A percentile compares a stretch with the other conserved stretches of the same genome.
Evolutionary conservation across 2,329 filamentous ascomycete genomes (phyloP).

Genomic region (Aspergillus neoniger): DNA sequence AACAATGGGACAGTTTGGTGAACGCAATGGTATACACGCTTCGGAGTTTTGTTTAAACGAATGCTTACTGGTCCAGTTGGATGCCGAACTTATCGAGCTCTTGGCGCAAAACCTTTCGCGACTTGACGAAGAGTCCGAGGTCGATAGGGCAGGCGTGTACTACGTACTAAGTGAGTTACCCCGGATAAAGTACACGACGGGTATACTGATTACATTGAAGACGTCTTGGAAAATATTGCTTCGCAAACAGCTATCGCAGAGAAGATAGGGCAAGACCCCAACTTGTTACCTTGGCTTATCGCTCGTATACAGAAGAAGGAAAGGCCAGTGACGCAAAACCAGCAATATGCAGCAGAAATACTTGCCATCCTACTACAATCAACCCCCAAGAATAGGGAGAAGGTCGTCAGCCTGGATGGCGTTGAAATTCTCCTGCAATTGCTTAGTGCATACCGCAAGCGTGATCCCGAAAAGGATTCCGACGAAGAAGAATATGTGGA

Average conservation of each 20-base stretch:
- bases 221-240: conserved; percentile 81
- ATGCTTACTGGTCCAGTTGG: conserved; percentile 36
- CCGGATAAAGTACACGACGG: no score
- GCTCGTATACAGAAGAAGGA: conserved; percentile 71
- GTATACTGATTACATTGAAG: conserved; percentile 30
- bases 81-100: conserved; percentile 46
- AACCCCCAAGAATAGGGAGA: conserved; percentile 64
- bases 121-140: conserved; percentile 71
- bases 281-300: conserved; percentile 75
- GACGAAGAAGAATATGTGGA: conserved; percentile 95
- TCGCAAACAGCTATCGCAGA: conserved; percentile 70
- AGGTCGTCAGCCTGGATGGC: conserved; percentile 67
- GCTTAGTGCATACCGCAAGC: conserved; percentile 78
- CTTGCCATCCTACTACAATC: conserved; percentile 85
- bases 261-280: conserved; percentile 68
- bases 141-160: conserved; percentile 83
- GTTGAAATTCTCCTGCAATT: conserved; percentile 81
- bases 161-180: conserved; percentile 63
- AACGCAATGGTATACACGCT: conserved; percentile 53
- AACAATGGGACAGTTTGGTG: conserved; percentile 78
- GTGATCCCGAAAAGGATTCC: conserved; percentile 79
- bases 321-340: conserved; percentile 76
- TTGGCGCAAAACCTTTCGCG: conserved; percentile 65
- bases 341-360: conserved; percentile 91
- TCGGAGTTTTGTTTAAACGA: no score